These are phyloP conservation scores for Furcasterigmium furcatum DNA, from an alignment of 2,329 filamentous ascomycete species.

Conservation along the genomic window DNA sequence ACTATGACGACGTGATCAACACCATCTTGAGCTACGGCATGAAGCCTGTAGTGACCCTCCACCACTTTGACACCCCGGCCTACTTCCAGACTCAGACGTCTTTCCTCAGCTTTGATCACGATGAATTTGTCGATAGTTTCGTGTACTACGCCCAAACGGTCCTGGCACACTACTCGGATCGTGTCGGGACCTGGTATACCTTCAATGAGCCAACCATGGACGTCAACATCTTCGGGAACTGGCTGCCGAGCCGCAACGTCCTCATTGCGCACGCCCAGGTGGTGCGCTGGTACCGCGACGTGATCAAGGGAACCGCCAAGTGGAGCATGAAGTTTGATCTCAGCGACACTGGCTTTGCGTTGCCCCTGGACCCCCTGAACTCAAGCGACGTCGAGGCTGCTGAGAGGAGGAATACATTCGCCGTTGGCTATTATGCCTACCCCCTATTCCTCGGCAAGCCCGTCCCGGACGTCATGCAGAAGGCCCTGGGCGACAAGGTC, in stretches of 20 bases:
- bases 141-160: slow-evolving; percentile 50
- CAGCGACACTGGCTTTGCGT: slow-evolving; percentile 43
- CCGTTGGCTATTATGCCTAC: slow-evolving; percentile 47
- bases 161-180: slow-evolving; percentile 47
- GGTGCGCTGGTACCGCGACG: slow-evolving; percentile 50
- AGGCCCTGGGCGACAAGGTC: slow-evolving; percentile 39
- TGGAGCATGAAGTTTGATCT: slow-evolving; percentile 41
- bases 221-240: slow-evolving; percentile 33
- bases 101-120: slow-evolving; percentile 33
- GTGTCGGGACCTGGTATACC: slow-evolving; percentile 49
- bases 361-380: slow-evolving; percentile 34
- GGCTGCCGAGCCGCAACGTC: slow-evolving; percentile 33
- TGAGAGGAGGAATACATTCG: slow-evolving; percentile 42
- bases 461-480: slow-evolving; percentile 43
- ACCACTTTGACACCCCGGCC: slow-evolving; percentile 38
- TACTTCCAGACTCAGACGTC: slow-evolving; percentile 23
- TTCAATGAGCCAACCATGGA: slow-evolving; percentile 49
- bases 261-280: slow-evolving; percentile 46
- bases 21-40: slow-evolving; percentile 45
- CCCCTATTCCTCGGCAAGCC: slow-evolving; percentile 48
- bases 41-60: slow-evolving; percentile 42
- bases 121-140: slow-evolving; percentile 43
- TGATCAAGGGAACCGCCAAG: slow-evolving; percentile 41
- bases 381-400: slow-evolving; percentile 39
- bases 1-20: slow-evolving; percentile 52